A percentile compares a stretch with the other conserved stretches of the same genome.
Evolutionary conservation across 1,139 yeast species (phyloP).

Genomic region (Taiozyma onychis): DNA sequence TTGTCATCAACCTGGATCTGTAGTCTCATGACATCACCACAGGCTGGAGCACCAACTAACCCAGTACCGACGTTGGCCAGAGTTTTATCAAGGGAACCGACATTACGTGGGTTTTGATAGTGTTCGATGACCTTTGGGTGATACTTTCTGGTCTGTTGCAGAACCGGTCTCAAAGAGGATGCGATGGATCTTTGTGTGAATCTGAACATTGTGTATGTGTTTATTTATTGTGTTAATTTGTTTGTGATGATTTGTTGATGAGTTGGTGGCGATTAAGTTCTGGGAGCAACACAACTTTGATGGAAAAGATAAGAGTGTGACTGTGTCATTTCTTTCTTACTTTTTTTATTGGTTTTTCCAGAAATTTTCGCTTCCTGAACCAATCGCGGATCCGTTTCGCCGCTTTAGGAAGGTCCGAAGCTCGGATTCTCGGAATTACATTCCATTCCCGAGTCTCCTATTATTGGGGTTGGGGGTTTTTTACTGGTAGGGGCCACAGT

Average conservation of each 20-base stretch:
- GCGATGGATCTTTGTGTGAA: slow-evolving; percentile 11
- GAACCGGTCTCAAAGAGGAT: slow-evolving; percentile 16
- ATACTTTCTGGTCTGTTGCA: slow-evolving; percentile 35
- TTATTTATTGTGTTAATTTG: neutral
- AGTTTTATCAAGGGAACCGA: slow-evolving; percentile 83
- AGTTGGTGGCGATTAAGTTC: too few relatives aligned
- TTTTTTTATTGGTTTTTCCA: neutral
- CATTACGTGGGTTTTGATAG: slow-evolving; percentile 94
- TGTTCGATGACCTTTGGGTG: slow-evolving; percentile 87
- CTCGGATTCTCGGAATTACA: neutral
- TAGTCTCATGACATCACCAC: slow-evolving; percentile 98
- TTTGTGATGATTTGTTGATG: too few relatives aligned
- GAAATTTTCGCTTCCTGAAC: neutral
- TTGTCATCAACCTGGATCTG: slow-evolving; percentile 90
- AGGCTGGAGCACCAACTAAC: slow-evolving; percentile 96
- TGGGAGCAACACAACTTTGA: too few relatives aligned
- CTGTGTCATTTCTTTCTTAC: neutral
- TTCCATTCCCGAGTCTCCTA: neutral
- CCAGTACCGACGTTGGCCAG: slow-evolving; percentile 90
- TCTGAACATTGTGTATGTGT: slow-evolving; percentile 15
- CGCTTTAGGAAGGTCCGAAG: neutral
- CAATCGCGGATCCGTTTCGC: neutral
- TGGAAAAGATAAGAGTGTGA: neutral
- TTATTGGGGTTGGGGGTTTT: too few relatives aligned
- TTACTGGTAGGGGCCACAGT: neutral